Conservation (phyloP, 2,329 filamentous ascomycete genomes). For the Fusarium torreyae region DNA sequence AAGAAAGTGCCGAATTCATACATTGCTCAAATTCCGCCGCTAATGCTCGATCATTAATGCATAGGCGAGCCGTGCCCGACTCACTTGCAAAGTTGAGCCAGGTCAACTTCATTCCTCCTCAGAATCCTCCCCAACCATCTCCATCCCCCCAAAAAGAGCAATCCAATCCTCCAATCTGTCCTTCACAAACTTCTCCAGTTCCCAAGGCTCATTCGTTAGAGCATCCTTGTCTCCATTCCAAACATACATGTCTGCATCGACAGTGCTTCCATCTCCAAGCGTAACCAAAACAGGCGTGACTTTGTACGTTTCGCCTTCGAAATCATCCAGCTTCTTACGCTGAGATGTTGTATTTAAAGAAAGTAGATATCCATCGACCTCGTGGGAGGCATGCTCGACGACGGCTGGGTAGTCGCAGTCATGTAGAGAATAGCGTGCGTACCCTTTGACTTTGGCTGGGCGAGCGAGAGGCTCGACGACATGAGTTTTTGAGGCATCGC, state of each 20-base stretch:
- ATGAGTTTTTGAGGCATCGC: conserved; percentile 43
- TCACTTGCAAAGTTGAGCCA: no score
- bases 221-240: conserved; percentile 45
- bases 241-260: conserved; percentile 53
- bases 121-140: conserved; percentile 29
- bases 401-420: conserved; percentile 49
- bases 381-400: conserved; percentile 8
- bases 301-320: conserved; percentile 51
- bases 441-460: conserved; percentile 36
- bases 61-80: no score
- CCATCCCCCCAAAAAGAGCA: conserved; percentile 42
- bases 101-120: background rate
- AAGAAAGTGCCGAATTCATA: no score
- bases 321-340: conserved; percentile 53
- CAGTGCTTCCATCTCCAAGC: conserved; percentile 23
- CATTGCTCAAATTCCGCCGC: background rate
- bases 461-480: background rate
- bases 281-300: conserved; percentile 18
- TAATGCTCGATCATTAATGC: no score
- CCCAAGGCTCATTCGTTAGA: conserved; percentile 45
- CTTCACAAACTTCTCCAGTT: conserved; percentile 44
- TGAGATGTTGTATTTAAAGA: conserved; percentile 42
- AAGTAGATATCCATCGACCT: conserved; percentile 49
- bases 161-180: conserved; percentile 52
- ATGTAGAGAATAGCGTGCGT: conserved; percentile 22